These are phyloP conservation scores for Neurospora sp. DNA, from an alignment of 495 filamentous ascomycete species.

Conservation along the genomic window DNA sequence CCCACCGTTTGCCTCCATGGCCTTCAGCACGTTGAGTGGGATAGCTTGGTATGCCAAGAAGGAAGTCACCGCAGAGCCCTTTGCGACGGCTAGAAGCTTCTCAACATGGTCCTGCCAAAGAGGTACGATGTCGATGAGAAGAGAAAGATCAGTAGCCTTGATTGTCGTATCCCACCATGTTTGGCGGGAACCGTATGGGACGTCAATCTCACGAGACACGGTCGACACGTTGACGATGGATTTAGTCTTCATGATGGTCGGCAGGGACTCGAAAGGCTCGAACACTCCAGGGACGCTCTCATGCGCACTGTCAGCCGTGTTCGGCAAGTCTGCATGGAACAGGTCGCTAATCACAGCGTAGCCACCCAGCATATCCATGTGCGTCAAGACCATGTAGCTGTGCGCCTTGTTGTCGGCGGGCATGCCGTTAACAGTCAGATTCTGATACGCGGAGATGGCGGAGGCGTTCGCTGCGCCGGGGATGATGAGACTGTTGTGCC, in stretches of 20 bases:
- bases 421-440: slow-evolving; percentile 13
- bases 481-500: slow-evolving; percentile 12
- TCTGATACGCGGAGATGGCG: slow-evolving; percentile 13
- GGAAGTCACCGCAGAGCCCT: slow-evolving; percentile 2
- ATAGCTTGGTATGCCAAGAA: slow-evolving; percentile 15
- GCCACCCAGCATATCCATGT: slow-evolving; percentile 4
- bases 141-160: slow-evolving; percentile 2
- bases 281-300: slow-evolving; percentile 8
- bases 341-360: slow-evolving; percentile 10
- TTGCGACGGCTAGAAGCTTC: slow-evolving; percentile 1
- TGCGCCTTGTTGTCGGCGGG: slow-evolving; percentile 10
- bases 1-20: slow-evolving; percentile 21
- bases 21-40: slow-evolving; percentile 11
- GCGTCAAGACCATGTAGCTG: slow-evolving; percentile 12
- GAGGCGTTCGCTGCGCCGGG: slow-evolving; percentile 11
- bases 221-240: slow-evolving; percentile 7
- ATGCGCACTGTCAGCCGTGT: not conserved
- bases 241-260: not conserved
- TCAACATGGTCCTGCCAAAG: slow-evolving; percentile 8
- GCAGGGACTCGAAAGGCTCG: not conserved
- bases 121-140: slow-evolving; percentile 11
- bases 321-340: slow-evolving; percentile 8
- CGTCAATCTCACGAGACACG: slow-evolving; percentile 5
- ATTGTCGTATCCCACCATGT: slow-evolving; percentile 12
- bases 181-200: slow-evolving; percentile 5